phyloP scores from a whole-genome alignment of 352 stramenopile genomes.

The Globisporangium rhizosaccharum region DNA sequence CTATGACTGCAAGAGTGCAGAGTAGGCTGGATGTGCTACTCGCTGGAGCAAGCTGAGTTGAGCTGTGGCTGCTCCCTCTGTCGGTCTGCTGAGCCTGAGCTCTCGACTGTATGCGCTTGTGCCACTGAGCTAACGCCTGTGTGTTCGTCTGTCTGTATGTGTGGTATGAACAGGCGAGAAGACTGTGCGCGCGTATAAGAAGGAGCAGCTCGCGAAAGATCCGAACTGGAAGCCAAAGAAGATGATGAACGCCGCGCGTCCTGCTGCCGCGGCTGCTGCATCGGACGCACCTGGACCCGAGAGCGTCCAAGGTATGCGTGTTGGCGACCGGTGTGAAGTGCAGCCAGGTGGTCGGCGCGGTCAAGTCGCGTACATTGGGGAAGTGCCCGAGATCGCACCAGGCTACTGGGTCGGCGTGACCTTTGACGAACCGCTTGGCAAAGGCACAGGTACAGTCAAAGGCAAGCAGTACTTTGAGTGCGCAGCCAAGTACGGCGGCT shows the following conservation, averaged over 20 bases:
- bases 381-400: slow-evolving; percentile 84
- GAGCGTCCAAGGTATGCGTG: slow-evolving; percentile 75
- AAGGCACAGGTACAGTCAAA: slow-evolving; percentile 91
- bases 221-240: slow-evolving; percentile 91
- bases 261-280: slow-evolving; percentile 24
- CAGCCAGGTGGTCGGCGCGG: slow-evolving; percentile 92
- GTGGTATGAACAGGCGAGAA: slow-evolving; percentile 74
- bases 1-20: too few species aligned
- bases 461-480: slow-evolving; percentile 92
- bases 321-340: slow-evolving; percentile 97
- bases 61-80: too few species aligned
- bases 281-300: slow-evolving; percentile 45
- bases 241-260: slow-evolving; percentile 48
- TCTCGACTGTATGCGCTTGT: neutral
- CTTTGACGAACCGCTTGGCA: slow-evolving; percentile 96
- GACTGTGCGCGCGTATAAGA: slow-evolving; percentile 96
- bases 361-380: slow-evolving; percentile 89
- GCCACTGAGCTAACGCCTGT: neutral
- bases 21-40: too few species aligned
- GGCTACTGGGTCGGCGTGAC: slow-evolving; percentile 95
- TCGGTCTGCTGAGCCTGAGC: neutral
- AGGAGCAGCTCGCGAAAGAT: slow-evolving; percentile 94
- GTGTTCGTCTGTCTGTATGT: neutral
- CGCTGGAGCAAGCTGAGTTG: too few species aligned
- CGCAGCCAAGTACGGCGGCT: slow-evolving; percentile 88